Evolutionary conservation across 2,329 filamentous ascomycete species (phyloP), one percentile per base, ranked within the genome.

Genomic region (Curvularia sp.): DNA sequence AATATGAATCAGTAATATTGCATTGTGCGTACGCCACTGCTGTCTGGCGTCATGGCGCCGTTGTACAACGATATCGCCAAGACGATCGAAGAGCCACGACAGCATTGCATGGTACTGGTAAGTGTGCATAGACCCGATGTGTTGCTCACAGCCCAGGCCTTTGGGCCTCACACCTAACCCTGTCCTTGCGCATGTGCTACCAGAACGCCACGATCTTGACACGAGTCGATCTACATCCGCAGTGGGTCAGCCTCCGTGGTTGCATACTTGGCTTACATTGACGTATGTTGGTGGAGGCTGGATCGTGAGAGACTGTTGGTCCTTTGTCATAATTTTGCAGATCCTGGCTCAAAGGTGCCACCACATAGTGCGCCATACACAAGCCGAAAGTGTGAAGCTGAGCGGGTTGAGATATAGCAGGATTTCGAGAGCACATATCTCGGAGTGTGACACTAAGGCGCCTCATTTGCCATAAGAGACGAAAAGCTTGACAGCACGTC

Each of bases 1-100:
- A 43, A 62, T 42, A 70, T 67, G 53, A 49, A 72, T 72, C 56
- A 53, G 69, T 66, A 64, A 53, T 53, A 48, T 52, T 73, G 70
- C 71, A 73, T 70, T 60, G 59, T 59, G 65, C 59, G 59, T 57
- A 64, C 58, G 60, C 67, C 61, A 66, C 59, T 57, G 53, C 64
- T 62, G 59, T 63, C 64, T 64, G 65, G 59, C 61, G 58, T 55
- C 60, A 57, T 60, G 62, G 61, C 64, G 46, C 48, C 48, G 72
- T 74, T 38, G 64, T 66, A 76, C 74, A 72, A 59, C 55, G 64
- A 70, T 74, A 76, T 74, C 71, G 73, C 72, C 73, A 76, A 75
- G 73, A 32, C 52, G 54, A 49, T 66, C n/a, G 55, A 65, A 61
- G 57, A 47, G 50, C 59, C 65, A 67, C 71, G 65, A 67, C 67